phyloP scores from a whole-genome alignment of 192 early-diverging fungal species.

The Oehlia diaphana region DNA sequence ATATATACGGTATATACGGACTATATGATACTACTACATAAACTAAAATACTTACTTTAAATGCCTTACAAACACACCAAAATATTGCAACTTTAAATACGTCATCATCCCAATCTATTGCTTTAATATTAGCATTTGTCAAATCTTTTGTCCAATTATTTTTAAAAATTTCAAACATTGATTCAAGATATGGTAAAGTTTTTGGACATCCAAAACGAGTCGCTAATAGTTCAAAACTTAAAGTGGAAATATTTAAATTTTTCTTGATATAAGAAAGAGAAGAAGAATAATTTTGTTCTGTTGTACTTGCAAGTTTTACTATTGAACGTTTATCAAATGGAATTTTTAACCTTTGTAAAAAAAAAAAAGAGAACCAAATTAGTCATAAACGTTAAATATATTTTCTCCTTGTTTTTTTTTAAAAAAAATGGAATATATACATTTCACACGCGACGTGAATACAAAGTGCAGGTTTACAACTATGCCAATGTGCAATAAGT shows the following conservation, averaged over 20 bases:
- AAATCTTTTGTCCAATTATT: not conserved
- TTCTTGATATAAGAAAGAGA: constrained; percentile 5
- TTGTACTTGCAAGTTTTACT: constrained; percentile 11
- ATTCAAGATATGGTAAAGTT: not conserved
- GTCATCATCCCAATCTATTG: constrained; percentile 7
- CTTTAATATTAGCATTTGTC: not conserved
- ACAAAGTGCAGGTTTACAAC: constrained; percentile 4
- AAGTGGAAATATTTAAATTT: not conserved
- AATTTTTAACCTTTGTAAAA: not conserved
- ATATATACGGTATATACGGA: too few relatives aligned
- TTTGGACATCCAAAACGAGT: not conserved
- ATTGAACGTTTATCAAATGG: not conserved
- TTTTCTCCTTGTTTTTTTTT: not conserved
- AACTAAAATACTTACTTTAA: not conserved
- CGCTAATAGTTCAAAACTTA: not conserved
- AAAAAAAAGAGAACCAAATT: too few relatives aligned
- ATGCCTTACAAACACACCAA: constrained; percentile 1
- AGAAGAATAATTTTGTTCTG: constrained; percentile 11
- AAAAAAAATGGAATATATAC: not conserved
- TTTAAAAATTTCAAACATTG: constrained; percentile 15
- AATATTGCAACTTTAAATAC: constrained; percentile 17
- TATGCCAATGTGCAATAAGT: not conserved
- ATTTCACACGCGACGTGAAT: constrained; percentile 19
- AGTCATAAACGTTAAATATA: too few relatives aligned
- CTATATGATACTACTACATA: too few relatives aligned